Evolutionary conservation across 495 filamentous ascomycete species (phyloP).

Genomic region (Hypoxylon fuscum): DNA sequence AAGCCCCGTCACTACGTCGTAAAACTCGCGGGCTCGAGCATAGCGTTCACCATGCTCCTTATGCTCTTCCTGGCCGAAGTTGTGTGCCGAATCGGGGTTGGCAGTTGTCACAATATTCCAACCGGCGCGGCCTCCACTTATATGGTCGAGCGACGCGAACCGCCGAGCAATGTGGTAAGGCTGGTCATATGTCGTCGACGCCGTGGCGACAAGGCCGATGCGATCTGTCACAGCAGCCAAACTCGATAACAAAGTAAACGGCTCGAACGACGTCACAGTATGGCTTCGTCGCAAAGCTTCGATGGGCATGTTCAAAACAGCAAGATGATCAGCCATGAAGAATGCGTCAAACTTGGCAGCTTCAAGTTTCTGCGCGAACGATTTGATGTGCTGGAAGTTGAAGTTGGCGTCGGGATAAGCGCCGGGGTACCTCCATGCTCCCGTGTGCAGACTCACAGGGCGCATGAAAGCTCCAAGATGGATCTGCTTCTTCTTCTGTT

Average conservation of each 20-base stretch:
- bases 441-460: constrained; percentile 64
- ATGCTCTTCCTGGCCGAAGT: constrained; percentile 62
- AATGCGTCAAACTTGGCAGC: constrained; percentile 69
- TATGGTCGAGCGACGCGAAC: constrained; percentile 68
- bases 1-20: constrained; percentile 63
- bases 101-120: constrained; percentile 74
- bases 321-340: constrained; percentile 70
- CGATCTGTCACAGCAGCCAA: constrained; percentile 61
- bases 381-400: constrained; percentile 62
- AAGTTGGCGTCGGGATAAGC: constrained; percentile 67
- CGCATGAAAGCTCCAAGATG: constrained; percentile 70
- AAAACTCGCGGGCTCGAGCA: constrained; percentile 66
- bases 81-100: constrained; percentile 63
- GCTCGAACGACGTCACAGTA: constrained; percentile 64
- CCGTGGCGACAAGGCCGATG: constrained; percentile 62
- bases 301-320: constrained; percentile 66
- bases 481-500: constrained; percentile 49
- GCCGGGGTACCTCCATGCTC: constrained; percentile 66
- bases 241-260: constrained; percentile 58
- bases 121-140: constrained; percentile 65
- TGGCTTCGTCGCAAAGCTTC: constrained; percentile 66
- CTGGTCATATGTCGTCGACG: constrained; percentile 63
- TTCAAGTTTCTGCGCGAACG: constrained; percentile 65
- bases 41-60: constrained; percentile 69
- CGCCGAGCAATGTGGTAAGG: constrained; percentile 66